Evolutionary conservation across 768 basidiomycete species (phyloP), one percentile per base, ranked within the genome.

Genomic region (Strobilomyces confusus): DNA sequence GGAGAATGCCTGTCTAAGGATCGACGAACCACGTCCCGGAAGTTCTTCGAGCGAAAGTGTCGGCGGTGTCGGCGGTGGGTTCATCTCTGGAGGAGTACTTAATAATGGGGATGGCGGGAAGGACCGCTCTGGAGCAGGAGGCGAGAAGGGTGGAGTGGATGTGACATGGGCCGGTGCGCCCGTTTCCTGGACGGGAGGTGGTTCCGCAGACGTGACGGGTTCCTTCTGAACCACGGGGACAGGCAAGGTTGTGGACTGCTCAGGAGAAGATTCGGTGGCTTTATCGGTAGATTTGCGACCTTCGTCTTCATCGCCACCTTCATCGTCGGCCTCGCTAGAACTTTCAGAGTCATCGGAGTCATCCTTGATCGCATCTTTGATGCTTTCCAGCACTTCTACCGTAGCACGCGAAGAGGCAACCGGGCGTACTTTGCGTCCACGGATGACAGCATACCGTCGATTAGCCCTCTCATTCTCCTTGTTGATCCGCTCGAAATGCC

Each of bases 311-410:
- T 81, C 82, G 12, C 81, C 83, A 29, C 84, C 81, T 58, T 87
- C 84, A 48, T 86, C 81, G 46, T 84, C 85, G 9, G 84, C 85
- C 57, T 84, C 81, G 51, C 78, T 67, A 60, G 83, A 78, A 12
- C 84, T 80, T 58, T 88, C 85, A 4, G 84, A 85, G 53, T 76
- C 77, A 47, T 89, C 88, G 20, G 86, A 86, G 58, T 89, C 83
- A 58, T 89, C 92, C 61, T 92, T 90, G 65, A 97, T 89, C 2
- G 90, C 95, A 62, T 97, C 94, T 65, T 89, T 87, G 62, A 97
- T 81, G 63, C 91, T 94, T 49, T 90, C 86, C 23, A 97, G 78
- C 30, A 97, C 80, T 64, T 94, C 86, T 1, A 95, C 91, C 62
- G 86, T 92, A 15, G 92, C 93, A 42, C 86, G 82, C 15, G 94